Evolutionary conservation across 2,329 filamentous ascomycete genomes (phyloP).

Genomic region (Torrubiella hemipterigena): DNA sequence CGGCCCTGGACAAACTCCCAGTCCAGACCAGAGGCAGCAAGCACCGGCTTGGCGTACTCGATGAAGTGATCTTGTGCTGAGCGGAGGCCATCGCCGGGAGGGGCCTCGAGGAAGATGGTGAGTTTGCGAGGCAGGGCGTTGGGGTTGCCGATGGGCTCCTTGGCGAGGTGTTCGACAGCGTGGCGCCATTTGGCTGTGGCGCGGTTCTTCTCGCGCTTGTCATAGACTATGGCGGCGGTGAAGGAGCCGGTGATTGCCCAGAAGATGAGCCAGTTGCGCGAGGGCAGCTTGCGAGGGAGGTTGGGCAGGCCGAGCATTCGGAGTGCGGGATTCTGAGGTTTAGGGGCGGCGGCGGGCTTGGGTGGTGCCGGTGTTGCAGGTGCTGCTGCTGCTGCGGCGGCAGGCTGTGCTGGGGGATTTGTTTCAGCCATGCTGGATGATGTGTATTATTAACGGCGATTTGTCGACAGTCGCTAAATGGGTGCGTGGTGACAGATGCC

Average conservation of each 20-base stretch:
- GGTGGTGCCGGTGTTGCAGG: slow-evolving; percentile 5
- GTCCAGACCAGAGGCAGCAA: slow-evolving; percentile 81
- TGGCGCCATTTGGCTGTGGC: slow-evolving; percentile 79
- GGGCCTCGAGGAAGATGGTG: slow-evolving; percentile 73
- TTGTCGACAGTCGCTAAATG: too few relatives aligned
- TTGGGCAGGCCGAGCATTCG: slow-evolving; percentile 77
- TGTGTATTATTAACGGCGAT: too few relatives aligned
- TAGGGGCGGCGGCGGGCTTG: slow-evolving; percentile 13
- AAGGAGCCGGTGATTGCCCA: slow-evolving; percentile 67
- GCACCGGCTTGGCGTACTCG: slow-evolving; percentile 87
- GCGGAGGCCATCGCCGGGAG: slow-evolving; percentile 76
- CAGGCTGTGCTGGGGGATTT: too few relatives aligned
- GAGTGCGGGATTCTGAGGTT: slow-evolving; percentile 51
- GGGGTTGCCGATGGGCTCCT: slow-evolving; percentile 56
- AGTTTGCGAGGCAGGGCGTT: slow-evolving; percentile 70
- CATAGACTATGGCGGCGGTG: slow-evolving; percentile 74
- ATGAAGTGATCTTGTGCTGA: slow-evolving; percentile 89
- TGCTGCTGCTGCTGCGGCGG: too few relatives aligned
- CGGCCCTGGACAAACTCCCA: slow-evolving; percentile 94
- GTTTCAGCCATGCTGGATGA: too few relatives aligned
- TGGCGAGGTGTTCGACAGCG: slow-evolving; percentile 72
- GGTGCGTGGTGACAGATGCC: too few relatives aligned
- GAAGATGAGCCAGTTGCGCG: slow-evolving; percentile 97
- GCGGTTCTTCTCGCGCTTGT: slow-evolving; percentile 78
- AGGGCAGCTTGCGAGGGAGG: slow-evolving; percentile 74